A percentile compares a stretch with the other conserved stretches of the same genome.
Evolutionary conservation across 306 rosid species (phyloP).

Genomic region (Potentilla sterilis): DNA sequence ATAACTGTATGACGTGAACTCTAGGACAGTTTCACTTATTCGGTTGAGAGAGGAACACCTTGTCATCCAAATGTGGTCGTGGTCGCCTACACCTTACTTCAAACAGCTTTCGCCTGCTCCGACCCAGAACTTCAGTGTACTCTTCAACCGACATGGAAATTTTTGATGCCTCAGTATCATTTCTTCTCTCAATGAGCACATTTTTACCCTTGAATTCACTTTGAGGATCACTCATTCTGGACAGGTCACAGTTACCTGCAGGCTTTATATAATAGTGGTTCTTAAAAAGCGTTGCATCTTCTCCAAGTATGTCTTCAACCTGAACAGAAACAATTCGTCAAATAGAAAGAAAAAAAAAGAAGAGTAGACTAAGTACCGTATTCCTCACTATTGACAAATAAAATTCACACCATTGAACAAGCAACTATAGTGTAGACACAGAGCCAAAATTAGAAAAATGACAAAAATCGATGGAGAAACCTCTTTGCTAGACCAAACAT

Average conservation of each 20-base stretch:
- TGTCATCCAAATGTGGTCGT: slow-evolving; percentile 92
- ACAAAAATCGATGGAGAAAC: slow-evolving; percentile 27
- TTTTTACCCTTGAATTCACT: slow-evolving; percentile 76
- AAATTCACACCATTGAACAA: neutral
- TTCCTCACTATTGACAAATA: neutral
- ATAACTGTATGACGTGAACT: slow-evolving; percentile 2
- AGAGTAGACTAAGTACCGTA: neutral
- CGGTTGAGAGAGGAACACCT: slow-evolving; percentile 42
- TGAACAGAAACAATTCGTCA: slow-evolving; percentile 32
- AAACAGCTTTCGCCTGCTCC: slow-evolving; percentile 70
- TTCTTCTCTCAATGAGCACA: slow-evolving; percentile 76
- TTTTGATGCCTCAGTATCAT: slow-evolving; percentile 61
- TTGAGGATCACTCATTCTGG: slow-evolving; percentile 88
- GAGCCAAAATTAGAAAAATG: neutral
- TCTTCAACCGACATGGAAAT: slow-evolving; percentile 58
- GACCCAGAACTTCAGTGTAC: slow-evolving; percentile 66
- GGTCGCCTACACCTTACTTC: slow-evolving; percentile 70
- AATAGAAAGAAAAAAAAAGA: slow-evolving; percentile 4
- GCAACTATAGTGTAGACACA: no score
- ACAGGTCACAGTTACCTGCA: slow-evolving; percentile 77
- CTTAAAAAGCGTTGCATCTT: slow-evolving; percentile 71
- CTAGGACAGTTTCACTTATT: no score
- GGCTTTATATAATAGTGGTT: slow-evolving; percentile 76
- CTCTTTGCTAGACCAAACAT: slow-evolving; percentile 84
- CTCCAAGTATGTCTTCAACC: slow-evolving; percentile 80